phyloP scores from a whole-genome alignment of 768 basidiomycete species.

The Serendipita sp. region DNA sequence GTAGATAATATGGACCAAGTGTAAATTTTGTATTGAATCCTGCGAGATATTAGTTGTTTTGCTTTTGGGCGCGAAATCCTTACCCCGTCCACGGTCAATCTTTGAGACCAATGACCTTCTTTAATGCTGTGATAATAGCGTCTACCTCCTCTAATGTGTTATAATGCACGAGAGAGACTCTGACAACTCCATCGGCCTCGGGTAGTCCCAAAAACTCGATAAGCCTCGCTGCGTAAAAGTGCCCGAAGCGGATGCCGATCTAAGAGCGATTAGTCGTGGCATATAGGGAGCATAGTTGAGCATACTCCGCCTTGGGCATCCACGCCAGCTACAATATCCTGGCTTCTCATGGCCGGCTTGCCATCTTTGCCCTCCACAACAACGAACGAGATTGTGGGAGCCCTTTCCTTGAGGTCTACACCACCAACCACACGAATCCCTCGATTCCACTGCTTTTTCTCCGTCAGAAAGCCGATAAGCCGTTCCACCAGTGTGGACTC shows the following conservation, averaged over 20 bases:
- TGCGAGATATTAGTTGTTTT: too few species aligned
- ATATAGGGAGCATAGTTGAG: constrained; percentile 8
- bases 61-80: too few species aligned
- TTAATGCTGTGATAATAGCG: constrained; percentile 29
- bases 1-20: too few species aligned
- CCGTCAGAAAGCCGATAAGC: constrained; percentile 39
- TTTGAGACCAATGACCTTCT: neutral
- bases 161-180: constrained; percentile 65
- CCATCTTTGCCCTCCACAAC: constrained; percentile 29
- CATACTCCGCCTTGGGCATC: constrained; percentile 48
- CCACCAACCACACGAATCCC: constrained; percentile 58
- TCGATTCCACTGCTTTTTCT: constrained; percentile 30
- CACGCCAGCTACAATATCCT: constrained; percentile 45
- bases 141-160: constrained; percentile 60
- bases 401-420: constrained; percentile 27
- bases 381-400: constrained; percentile 59
- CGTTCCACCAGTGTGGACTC: constrained; percentile 43
- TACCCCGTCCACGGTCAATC: too few species aligned
- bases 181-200: constrained; percentile 47
- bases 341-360: constrained; percentile 38
- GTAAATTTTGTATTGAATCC: too few species aligned
- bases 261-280: constrained; percentile 16
- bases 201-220: constrained; percentile 39
- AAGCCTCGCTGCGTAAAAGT: constrained; percentile 61
- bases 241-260: constrained; percentile 66